These are phyloP conservation scores for Mucor velutinosus DNA, from an alignment of 371 early-diverging fungal species.

Conservation along the genomic window DNA sequence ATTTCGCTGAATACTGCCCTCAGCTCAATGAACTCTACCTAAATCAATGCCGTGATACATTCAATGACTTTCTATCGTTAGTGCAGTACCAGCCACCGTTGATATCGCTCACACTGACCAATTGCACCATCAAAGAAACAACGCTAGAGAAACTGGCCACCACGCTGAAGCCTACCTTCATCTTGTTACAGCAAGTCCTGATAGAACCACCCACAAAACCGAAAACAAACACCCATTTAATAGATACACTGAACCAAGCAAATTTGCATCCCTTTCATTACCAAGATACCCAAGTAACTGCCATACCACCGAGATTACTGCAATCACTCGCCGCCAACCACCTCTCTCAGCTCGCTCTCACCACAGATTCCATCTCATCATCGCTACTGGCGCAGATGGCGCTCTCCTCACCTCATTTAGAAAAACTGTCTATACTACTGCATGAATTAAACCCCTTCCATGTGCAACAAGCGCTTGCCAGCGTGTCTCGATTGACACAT, in stretches of 20 bases:
- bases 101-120: constrained; percentile 33
- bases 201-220: constrained; percentile 25
- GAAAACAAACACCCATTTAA: constrained; percentile 9
- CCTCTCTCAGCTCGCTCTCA: constrained; percentile 37
- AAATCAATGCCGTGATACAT: constrained; percentile 48
- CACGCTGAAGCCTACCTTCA: constrained; percentile 14
- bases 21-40: constrained; percentile 39
- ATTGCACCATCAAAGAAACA: constrained; percentile 40
- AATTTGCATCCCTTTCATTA: constrained; percentile 21
- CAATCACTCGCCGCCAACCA: constrained; percentile 12
- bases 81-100: constrained; percentile 27
- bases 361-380: constrained; percentile 35
- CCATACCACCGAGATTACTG: constrained; percentile 26
- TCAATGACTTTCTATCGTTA: constrained; percentile 43
- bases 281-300: constrained; percentile 20
- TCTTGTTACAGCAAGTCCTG: constrained; percentile 38
- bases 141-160: constrained; percentile 27
- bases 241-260: background rate
- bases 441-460: constrained; percentile 34
- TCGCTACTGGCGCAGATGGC: constrained; percentile 23
- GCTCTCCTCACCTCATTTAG: constrained; percentile 29
- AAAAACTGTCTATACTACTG: constrained; percentile 42
- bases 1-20: constrained; percentile 43
- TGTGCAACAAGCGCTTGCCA: constrained; percentile 17
- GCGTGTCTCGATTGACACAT: constrained; percentile 17